Percentiles rank a stretch among this genome's conserved stretches.
Evolutionary conservation across 2,329 filamentous ascomycete genomes (phyloP).

Genomic region (Aurifilum marmelostoma): DNA sequence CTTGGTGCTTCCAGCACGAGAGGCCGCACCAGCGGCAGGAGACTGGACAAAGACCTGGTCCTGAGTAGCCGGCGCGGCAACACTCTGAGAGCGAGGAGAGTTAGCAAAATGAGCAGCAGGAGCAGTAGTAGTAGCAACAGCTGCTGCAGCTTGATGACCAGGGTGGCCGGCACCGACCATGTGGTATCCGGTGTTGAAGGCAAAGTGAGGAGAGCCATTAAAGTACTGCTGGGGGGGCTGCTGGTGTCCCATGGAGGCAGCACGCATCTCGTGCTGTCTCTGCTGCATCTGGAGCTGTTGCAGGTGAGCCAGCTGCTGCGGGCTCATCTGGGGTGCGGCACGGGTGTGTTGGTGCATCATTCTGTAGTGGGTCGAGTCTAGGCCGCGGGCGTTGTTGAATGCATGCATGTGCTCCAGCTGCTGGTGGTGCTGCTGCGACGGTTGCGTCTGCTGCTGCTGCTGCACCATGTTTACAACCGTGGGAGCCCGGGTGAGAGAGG

Average conservation of each 20-base stretch:
- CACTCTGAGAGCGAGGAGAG: background rate
- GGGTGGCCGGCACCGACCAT: background rate
- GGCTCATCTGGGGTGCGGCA: background rate
- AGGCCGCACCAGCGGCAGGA: background rate
- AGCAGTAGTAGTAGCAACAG: too few relatives aligned
- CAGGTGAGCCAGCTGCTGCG: slow-evolving; percentile 8
- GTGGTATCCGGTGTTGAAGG: background rate
- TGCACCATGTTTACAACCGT: background rate
- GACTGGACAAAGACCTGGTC: background rate
- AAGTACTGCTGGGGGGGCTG: background rate
- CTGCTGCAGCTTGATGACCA: background rate
- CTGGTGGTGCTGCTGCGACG: slow-evolving; percentile 4
- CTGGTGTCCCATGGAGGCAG: background rate
- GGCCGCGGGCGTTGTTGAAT: background rate
- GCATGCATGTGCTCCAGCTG: background rate
- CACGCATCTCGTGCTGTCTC: background rate
- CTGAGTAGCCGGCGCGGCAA: background rate
- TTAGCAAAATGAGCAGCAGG: background rate
- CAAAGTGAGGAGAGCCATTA: background rate
- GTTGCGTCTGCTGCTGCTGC: background rate
- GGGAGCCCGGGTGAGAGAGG: background rate
- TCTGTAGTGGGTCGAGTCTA: background rate
- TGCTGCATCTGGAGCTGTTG: slow-evolving; percentile 3
- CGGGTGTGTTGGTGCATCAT: background rate
- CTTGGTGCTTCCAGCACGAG: background rate